Base-by-base conservation (phyloP, 75 land plant species). In the Pseudotsuga menziesii region DNA sequence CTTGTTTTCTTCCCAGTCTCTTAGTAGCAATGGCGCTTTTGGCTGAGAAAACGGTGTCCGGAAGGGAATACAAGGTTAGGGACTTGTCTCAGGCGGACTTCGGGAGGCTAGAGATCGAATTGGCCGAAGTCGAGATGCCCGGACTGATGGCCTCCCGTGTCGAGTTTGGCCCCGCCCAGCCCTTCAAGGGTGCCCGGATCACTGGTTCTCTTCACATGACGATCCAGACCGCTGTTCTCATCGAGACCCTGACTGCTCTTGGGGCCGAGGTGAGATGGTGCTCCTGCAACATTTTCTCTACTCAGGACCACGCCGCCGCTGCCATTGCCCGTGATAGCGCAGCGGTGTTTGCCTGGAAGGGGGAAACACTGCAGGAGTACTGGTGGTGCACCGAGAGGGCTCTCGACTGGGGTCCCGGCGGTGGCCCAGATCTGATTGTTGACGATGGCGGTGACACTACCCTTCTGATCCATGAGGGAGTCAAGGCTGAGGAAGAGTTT, bases 321-420 rank as follows among this genome's bases (percentile, higher is more conserved):
- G 93, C 91, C 83, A 90, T 90, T 22, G 89, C 91, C 57, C 80
- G 89, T 2, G 91, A 87, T 82, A 78, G 58, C 25, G 81, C 79
- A 22, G 78, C 56, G 9, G 93, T 94, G 80, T 88, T 92, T 91
- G 87, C 92, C 59, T 91, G 90, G 95, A 94, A 94, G 82, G 93
- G 97, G 5, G 93, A 94, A 85, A 94, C 89, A 25, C 88, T 94
- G 57, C 88, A 88, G 83, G 97, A 94, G 87, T 94, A 94, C 88
- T 94, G 97, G 97, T 94, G 97, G 98, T 94, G 98, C 80, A 92
- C 95, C 36, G 95, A 94, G 87, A 64, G 97, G n/a, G 88, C 94
- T 27, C 79, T 94, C 56, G 97, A 94, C 56, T 94, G 97, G 95
- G 95, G 93, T 57, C 85, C 89, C 36, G 92, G 86, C 44, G 92